These are phyloP conservation scores for Aspergillus jensenii DNA, from an alignment of 2,329 filamentous ascomycete genomes.

Conservation along the genomic window DNA sequence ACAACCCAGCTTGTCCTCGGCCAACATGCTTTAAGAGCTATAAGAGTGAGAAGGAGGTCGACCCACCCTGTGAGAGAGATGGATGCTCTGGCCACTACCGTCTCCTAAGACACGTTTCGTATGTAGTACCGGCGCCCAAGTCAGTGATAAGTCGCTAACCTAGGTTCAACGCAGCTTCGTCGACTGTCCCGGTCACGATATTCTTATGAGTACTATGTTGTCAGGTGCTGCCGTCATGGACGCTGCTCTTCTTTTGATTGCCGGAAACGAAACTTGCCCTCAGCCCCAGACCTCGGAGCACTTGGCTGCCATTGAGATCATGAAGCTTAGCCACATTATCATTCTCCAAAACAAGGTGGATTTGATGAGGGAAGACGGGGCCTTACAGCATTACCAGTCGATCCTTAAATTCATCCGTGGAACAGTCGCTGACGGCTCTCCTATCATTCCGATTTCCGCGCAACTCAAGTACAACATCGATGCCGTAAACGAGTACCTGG, in stretches of 20 bases:
- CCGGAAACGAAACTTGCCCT: slow-evolving; percentile 96
- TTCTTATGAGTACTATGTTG: slow-evolving; percentile 99
- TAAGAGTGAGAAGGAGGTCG: slow-evolving; percentile 98
- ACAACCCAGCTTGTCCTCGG: slow-evolving; percentile 84
- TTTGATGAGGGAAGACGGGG: slow-evolving; percentile 93
- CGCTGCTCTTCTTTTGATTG: slow-evolving; percentile 91
- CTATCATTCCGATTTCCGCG: slow-evolving; percentile 94
- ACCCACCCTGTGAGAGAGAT: slow-evolving; percentile 91
- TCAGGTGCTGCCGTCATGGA: slow-evolving; percentile 99
- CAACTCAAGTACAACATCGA: slow-evolving; percentile 99
- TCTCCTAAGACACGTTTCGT: slow-evolving; percentile 89
- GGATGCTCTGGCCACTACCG: slow-evolving; percentile 86
- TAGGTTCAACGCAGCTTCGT: slow-evolving; percentile 67
- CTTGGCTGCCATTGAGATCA: slow-evolving; percentile 98
- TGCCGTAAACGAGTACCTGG: slow-evolving; percentile 92
- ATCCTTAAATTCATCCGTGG: slow-evolving; percentile 98
- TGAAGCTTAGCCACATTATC: slow-evolving; percentile 99
- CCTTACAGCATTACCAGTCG: slow-evolving; percentile 90
- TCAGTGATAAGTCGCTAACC: slow-evolving; percentile 10
- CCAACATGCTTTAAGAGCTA: slow-evolving; percentile 95
- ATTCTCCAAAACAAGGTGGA: slow-evolving; percentile 99
- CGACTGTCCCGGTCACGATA: slow-evolving; percentile 99
- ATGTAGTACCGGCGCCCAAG: slow-evolving; percentile 20
- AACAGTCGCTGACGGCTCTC: slow-evolving; percentile 90
- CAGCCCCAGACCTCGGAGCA: slow-evolving; percentile 99